These are phyloP conservation scores for Chrysanthemum makinoi DNA, from an alignment of 129 eudicot genomes.

Conservation along the genomic window DNA sequence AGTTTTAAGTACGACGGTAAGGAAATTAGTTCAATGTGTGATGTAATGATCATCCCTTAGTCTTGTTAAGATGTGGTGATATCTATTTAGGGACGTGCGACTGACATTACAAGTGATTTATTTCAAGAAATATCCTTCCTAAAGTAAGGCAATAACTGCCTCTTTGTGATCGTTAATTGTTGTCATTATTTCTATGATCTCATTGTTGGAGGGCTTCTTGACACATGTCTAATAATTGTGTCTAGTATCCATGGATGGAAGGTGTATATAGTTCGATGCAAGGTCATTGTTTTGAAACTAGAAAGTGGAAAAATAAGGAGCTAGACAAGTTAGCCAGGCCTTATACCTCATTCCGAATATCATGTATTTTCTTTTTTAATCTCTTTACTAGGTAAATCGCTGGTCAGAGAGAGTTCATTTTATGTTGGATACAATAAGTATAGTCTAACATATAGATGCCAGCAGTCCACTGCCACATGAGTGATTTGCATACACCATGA, in stretches of 20 bases:
- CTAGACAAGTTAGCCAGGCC: background rate
- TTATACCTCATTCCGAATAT: background rate
- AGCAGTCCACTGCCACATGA: too few relatives aligned
- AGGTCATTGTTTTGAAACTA: background rate
- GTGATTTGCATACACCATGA: too few relatives aligned
- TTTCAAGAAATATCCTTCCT: background rate
- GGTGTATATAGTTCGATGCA: background rate
- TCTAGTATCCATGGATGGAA: background rate
- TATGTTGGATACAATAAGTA: too few relatives aligned
- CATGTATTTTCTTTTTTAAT: background rate
- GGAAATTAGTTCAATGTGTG: background rate
- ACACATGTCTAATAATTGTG: background rate
- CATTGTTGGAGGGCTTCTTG: background rate
- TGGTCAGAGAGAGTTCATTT: too few relatives aligned
- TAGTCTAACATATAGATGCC: too few relatives aligned
- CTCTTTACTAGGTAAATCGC: too few relatives aligned
- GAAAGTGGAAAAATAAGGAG: conserved; percentile 4
- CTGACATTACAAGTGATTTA: background rate
- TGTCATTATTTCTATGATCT: background rate
- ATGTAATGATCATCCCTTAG: background rate
- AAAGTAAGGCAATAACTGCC: background rate
- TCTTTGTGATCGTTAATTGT: background rate
- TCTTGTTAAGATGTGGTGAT: background rate
- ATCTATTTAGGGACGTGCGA: background rate
- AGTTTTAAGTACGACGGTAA: background rate